Evolutionary conservation across 176 grass and related monocot species (phyloP), one percentile per base, ranked within the genome.

Genomic region (Melocanna baccifera): DNA sequence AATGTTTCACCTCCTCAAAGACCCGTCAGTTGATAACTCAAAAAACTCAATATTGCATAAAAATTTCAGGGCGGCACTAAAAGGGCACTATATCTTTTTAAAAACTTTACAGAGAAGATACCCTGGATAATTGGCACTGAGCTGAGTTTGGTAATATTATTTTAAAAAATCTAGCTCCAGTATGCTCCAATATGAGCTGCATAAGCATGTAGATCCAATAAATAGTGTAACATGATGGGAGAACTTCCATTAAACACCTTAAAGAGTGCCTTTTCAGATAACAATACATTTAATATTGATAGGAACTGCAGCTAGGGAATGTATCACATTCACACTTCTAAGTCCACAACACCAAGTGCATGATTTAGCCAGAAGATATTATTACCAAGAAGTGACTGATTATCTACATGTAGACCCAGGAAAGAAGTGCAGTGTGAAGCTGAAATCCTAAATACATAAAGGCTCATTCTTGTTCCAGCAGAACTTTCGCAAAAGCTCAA

Each of bases 391-490:
- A 79, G 32, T 69, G 59, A 69, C 73, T 55, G 53, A 61, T 76
- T 87, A 92, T 87, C 76, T 90, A 87, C 87, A 90, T 37, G 3
- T 22, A 87, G 20, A 81, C 32, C 59, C 50, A 59, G 41, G 76
- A 77, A 50, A 67, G 76, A 80, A 87, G 48, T 79, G 62, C 58
- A 56, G 67, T 62, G 81, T 43, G 64, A 84, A 90, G 77, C 85
- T 85, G 75, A 78, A 72, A 76, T 79, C 71, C 73, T 90, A 89
- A 85, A 85, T 83, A 87, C 84, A 84, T 16, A 78, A 84, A 84
- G 86, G 82, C 87, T 78, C 81, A 76, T 84, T 90, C 78, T 97
- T 91, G 87, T 83, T 85, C 50, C 34, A 70, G 56, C 7, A 14
- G 45, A 83, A 77, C 29, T 61, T 66, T 78, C 42, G 41, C 71